Conservation (phyloP, 1,139 yeast genomes). For the Magnusiomyces magnusii region DNA sequence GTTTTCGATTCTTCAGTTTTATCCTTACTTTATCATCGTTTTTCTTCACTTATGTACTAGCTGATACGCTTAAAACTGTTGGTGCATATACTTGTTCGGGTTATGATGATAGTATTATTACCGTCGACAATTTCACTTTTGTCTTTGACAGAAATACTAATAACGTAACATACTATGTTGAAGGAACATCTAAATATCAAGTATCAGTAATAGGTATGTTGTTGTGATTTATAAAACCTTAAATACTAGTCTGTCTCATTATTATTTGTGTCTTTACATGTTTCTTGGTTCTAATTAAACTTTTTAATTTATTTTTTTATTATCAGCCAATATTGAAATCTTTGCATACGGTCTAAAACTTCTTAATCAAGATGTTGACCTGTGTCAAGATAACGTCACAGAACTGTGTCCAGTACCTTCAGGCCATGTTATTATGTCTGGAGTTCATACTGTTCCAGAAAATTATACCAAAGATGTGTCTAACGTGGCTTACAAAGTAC, state of each 20-base stretch:
- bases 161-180: constrained; percentile 23
- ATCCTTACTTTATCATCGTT: neutral
- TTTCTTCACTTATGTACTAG: neutral
- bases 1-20: neutral
- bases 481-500: constrained; percentile 27
- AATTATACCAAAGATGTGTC: constrained; percentile 26
- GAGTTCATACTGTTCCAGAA: constrained; percentile 27
- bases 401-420: constrained; percentile 29
- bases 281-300: neutral
- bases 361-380: constrained; percentile 24
- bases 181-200: constrained; percentile 19
- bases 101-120: constrained; percentile 11
- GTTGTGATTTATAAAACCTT: neutral
- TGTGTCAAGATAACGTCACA: constrained; percentile 25
- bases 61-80: constrained; percentile 13
- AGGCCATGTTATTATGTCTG: constrained; percentile 23
- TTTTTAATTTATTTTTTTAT: neutral
- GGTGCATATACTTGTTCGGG: constrained; percentile 21
- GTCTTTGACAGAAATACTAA: constrained; percentile 17
- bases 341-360: constrained; percentile 28
- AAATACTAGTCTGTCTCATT: neutral
- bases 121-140: constrained; percentile 19
- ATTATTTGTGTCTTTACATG: neutral
- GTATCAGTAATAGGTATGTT: constrained; percentile 19
- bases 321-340: constrained; percentile 22